These are phyloP conservation scores for Acorus calamus DNA, from an alignment of 106 monocot species.

Conservation along the genomic window DNA sequence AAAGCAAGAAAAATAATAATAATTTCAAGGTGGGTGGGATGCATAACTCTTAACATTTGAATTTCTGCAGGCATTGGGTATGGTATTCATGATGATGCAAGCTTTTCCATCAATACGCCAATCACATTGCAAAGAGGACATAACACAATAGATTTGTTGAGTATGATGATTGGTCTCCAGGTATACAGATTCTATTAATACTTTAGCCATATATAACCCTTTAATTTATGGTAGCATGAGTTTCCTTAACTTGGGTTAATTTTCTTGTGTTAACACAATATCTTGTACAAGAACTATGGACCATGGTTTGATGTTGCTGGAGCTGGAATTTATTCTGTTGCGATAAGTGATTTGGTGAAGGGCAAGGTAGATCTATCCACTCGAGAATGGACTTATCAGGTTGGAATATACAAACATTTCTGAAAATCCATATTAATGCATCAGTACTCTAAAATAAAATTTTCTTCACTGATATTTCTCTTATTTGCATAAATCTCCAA, in stretches of 20 bases:
- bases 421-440: too few relatives aligned
- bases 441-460: too few relatives aligned
- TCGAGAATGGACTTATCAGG: slow-evolving; percentile 27
- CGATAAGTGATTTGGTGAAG: slow-evolving; percentile 2
- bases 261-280: neutral
- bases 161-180: slow-evolving; percentile 28
- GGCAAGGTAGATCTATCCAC: slow-evolving; percentile 5
- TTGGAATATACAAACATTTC: neutral
- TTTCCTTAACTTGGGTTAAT: too few relatives aligned
- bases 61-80: slow-evolving; percentile 17
- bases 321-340: slow-evolving; percentile 15
- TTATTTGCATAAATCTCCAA: too few relatives aligned
- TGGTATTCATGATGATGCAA: slow-evolving; percentile 29
- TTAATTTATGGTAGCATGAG: too few relatives aligned
- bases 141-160: slow-evolving; percentile 22
- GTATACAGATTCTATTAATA: slow-evolving; percentile 3
- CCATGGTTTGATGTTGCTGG: slow-evolving; percentile 22
- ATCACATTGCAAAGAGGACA: slow-evolving; percentile 15
- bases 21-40: neutral
- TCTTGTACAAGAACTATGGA: slow-evolving; percentile 19
- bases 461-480: too few relatives aligned
- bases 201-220: neutral
- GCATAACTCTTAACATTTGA: neutral
- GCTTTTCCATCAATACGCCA: slow-evolving; percentile 11
- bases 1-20: too few relatives aligned